phyloP scores from a whole-genome alignment of 176 grass and related monocot species.

The Canna indica region DNA sequence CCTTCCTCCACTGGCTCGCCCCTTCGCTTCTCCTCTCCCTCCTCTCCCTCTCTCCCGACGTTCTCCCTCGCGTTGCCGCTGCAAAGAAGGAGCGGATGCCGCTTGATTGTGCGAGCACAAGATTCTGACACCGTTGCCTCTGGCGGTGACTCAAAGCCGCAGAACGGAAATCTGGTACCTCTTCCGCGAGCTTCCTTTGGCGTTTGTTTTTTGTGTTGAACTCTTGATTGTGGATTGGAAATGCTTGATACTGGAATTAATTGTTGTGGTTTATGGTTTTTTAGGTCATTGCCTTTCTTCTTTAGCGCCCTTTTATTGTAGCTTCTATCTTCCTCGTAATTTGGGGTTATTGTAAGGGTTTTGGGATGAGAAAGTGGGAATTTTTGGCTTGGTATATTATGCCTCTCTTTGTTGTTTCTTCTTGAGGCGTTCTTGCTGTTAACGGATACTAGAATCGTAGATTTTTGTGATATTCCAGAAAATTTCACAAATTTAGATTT shows the following conservation, averaged over 20 bases:
- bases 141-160: not conserved
- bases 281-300: not conserved
- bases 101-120: not conserved
- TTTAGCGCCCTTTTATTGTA: not conserved
- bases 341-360: not conserved
- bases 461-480: not conserved
- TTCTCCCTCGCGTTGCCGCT: not conserved
- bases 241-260: too few species aligned
- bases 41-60: constrained; percentile 4
- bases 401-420: not conserved
- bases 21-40: not conserved
- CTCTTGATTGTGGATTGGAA: not conserved
- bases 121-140: constrained; percentile 11
- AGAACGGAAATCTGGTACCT: constrained; percentile 1
- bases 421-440: not conserved
- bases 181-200: too few species aligned
- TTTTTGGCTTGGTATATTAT: not conserved
- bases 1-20: not conserved
- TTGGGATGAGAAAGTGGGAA: not conserved
- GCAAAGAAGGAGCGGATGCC: not conserved
- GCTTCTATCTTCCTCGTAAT: not conserved
- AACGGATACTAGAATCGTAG: not conserved
- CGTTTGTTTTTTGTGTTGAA: not conserved
- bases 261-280: not conserved
- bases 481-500: not conserved